Evolutionary conservation across 169 alveolate genomes (phyloP).

Genomic region (Plasmodium sp.): DNA sequence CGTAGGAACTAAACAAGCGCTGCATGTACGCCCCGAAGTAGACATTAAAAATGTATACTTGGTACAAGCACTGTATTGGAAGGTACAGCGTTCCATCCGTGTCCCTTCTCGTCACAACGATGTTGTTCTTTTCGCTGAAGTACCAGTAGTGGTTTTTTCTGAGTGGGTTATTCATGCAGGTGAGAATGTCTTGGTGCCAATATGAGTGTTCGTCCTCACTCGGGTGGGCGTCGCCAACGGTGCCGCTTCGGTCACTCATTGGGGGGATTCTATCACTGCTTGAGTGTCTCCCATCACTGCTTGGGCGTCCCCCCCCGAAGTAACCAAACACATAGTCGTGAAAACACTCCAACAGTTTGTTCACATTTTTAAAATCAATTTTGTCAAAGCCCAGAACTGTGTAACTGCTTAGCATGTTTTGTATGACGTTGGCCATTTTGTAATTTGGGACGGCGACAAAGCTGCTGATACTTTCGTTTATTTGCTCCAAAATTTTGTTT

Average conservation of each 20-base stretch:
- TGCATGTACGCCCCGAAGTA: slow-evolving; percentile 19
- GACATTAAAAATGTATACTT: slow-evolving; percentile 41
- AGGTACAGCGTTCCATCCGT: neutral
- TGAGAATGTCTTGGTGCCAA: neutral
- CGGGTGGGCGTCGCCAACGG: neutral
- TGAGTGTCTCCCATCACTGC: neutral
- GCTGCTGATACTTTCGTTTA: slow-evolving; percentile 5
- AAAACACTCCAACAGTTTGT: slow-evolving; percentile 33
- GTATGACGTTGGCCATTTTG: slow-evolving; percentile 33
- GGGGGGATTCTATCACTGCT: neutral
- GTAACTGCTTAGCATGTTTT: slow-evolving; percentile 24
- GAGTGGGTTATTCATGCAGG: slow-evolving; percentile 15
- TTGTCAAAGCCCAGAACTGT: slow-evolving; percentile 36
- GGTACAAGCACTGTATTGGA: slow-evolving; percentile 49
- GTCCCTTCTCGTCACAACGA: slow-evolving; percentile 1
- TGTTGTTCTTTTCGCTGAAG: slow-evolving; percentile 33
- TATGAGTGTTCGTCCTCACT: neutral
- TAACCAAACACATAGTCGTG: slow-evolving; percentile 37
- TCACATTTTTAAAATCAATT: slow-evolving; percentile 53
- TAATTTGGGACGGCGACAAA: slow-evolving; percentile 17
- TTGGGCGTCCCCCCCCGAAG: neutral
- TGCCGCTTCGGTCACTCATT: neutral
- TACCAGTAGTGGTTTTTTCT: slow-evolving; percentile 46
- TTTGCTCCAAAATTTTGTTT: slow-evolving; percentile 15
- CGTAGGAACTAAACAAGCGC: neutral